Percentiles rank a stretch among this genome's conserved stretches.
phyloP scores from a whole-genome alignment of 345 rosid genomes.

The Bruguiera parviflora region DNA sequence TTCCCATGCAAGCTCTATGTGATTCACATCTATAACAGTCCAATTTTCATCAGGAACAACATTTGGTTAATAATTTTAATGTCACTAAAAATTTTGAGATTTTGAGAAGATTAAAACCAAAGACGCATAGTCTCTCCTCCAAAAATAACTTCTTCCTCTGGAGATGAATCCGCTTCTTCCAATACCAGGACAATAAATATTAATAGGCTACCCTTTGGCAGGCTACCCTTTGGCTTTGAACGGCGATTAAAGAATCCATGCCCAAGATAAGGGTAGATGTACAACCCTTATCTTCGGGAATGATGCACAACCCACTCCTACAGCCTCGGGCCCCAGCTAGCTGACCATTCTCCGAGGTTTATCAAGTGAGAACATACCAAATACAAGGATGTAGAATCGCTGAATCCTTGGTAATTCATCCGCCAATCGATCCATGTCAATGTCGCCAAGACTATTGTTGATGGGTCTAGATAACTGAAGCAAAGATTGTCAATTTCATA shows the following conservation, averaged over 20 bases:
- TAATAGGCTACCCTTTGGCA: slow-evolving; percentile 70
- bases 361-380: slow-evolving; percentile 21
- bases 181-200: too few species aligned
- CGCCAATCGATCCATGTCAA: too few species aligned
- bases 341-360: slow-evolving; percentile 50
- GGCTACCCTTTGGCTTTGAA: slow-evolving; percentile 72
- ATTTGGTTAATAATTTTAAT: slow-evolving; percentile 15
- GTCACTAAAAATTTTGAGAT: neutral
- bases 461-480: too few species aligned
- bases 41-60: slow-evolving; percentile 54
- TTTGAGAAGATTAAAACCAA: neutral
- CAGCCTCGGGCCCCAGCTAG: slow-evolving; percentile 73
- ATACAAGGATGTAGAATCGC: too few species aligned
- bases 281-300: slow-evolving; percentile 48
- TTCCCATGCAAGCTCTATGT: slow-evolving; percentile 57
- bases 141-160: too few species aligned
- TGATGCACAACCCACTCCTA: slow-evolving; percentile 75
- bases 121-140: too few species aligned
- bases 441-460: neutral
- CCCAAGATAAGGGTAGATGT: slow-evolving; percentile 30
- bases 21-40: slow-evolving; percentile 63
- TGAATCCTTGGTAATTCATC: too few species aligned
- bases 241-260: slow-evolving; percentile 55
- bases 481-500: neutral
- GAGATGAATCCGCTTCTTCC: too few species aligned